Base-by-base conservation (phyloP, 208 protist genomes). In the Crithidia brevicula region DNA sequence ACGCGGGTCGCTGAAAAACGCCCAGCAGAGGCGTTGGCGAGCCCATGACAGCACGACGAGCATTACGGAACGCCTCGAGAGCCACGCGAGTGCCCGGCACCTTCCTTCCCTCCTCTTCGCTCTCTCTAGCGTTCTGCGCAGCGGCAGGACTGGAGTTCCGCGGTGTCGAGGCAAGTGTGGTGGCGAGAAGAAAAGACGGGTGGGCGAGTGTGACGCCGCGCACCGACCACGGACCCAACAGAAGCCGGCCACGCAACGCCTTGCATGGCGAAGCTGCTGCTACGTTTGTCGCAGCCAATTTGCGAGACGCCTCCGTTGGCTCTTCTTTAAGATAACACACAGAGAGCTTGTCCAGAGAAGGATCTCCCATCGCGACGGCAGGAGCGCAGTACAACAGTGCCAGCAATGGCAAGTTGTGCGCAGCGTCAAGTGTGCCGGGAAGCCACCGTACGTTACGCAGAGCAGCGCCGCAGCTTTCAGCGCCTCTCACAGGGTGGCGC, bases 371-470 rank as follows among this genome's bases (percentile, higher is more conserved):
- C 2, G 28, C 11, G 3, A 50, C 49, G 15, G 46, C 23, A 10
- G 51, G 73, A 10, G 47, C 67, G 5, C 62, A 61, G 54, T 86
- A 71, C 16, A 86, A 52, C 56, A 82, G 28, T 27, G 79, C 75
- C 23, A 86, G 69, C 30, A 86, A 59, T n/a, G 83, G 83, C 30
- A 60, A 78, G 31, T 20, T 13, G 53, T 70, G 42, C 23, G 56
- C 52, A 16, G 66, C 61, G 61, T 81, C 80, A 5, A 58, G 34
- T 13, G 72, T 74, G 34, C 30, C 65, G 1, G 72, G 54, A 58
- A 89, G 69, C 84, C 84, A 89, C 9, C 49, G 54, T 7, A 89
- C 20, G 0, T 69, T 50, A 8, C 83, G 67, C 33, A 82, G 9
- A 3, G 58, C 25, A 22, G 7, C 49, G 50, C 69, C 54, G 25